These are phyloP conservation scores for Aspergillus transmontanensis DNA, from an alignment of 2,329 filamentous ascomycete genomes.

Conservation along the genomic window DNA sequence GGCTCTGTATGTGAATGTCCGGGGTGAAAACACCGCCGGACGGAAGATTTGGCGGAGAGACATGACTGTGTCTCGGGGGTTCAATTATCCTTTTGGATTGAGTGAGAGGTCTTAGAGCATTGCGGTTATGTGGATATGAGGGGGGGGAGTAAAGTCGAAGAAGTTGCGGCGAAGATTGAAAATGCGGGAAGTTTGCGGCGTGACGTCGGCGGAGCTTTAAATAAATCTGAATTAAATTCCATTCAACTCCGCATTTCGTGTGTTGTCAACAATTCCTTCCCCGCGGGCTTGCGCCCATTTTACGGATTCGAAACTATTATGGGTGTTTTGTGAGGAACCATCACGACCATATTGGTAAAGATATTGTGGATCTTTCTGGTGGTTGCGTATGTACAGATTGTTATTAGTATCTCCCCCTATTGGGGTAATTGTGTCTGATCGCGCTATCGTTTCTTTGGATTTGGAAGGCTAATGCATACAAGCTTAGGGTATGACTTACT, in stretches of 20 bases:
- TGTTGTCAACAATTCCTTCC: neutral
- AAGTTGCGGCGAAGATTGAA: neutral
- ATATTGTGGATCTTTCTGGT: neutral
- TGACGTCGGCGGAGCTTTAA: constrained; percentile 8
- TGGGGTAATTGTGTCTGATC: neutral
- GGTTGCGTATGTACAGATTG: constrained; percentile 1
- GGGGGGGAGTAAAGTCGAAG: neutral
- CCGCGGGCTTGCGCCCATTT: neutral
- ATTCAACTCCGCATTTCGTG: constrained; percentile 2
- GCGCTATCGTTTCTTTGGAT: neutral
- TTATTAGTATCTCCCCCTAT: neutral
- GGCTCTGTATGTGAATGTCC: constrained; percentile 14
- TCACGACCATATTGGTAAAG: neutral
- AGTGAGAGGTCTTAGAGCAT: neutral
- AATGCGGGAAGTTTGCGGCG: constrained; percentile 9
- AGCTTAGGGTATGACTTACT: neutral
- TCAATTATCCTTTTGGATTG: neutral
- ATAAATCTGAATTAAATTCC: neutral
- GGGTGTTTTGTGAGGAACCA: neutral
- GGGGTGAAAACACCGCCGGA: constrained; percentile 20
- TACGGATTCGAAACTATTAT: neutral
- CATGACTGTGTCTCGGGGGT: constrained; percentile 18
- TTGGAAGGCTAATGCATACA: neutral
- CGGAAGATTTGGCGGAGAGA: constrained; percentile 25
- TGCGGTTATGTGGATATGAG: neutral